A percentile compares a stretch with the other conserved stretches of the same genome.
These are phyloP conservation scores for Carex littledalei DNA, from an alignment of 176 grass and related monocot genomes.

Conservation along the genomic window DNA sequence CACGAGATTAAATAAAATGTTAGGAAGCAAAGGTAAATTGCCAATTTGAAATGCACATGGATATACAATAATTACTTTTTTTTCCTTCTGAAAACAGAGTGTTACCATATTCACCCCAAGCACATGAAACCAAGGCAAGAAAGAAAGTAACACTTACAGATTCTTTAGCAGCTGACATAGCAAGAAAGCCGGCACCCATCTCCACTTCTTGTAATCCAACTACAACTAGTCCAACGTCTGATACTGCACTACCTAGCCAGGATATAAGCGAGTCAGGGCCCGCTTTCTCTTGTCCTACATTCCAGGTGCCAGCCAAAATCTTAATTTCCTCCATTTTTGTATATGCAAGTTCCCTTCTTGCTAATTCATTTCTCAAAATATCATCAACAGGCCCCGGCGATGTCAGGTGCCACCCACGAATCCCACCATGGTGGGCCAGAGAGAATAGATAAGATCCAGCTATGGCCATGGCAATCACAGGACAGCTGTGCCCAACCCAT, in stretches of 20 bases:
- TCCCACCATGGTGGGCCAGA: slow-evolving; percentile 84
- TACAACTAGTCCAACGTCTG: slow-evolving; percentile 80
- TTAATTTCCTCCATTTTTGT: slow-evolving; percentile 90
- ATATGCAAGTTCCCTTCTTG: slow-evolving; percentile 66
- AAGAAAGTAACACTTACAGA: slow-evolving; percentile 47
- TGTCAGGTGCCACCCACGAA: slow-evolving; percentile 77
- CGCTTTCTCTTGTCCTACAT: slow-evolving; percentile 93
- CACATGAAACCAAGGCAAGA: background rate
- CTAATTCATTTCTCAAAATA: slow-evolving; percentile 66
- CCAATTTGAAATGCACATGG: background rate
- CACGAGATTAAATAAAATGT: background rate
- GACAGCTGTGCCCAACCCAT: slow-evolving; percentile 80
- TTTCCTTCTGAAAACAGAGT: background rate
- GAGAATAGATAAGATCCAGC: slow-evolving; percentile 75
- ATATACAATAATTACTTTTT: background rate
- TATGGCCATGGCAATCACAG: slow-evolving; percentile 80
- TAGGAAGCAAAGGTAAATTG: background rate
- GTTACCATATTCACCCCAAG: background rate
- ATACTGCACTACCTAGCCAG: slow-evolving; percentile 79
- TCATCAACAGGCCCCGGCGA: slow-evolving; percentile 87
- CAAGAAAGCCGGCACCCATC: slow-evolving; percentile 98
- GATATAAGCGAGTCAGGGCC: slow-evolving; percentile 61
- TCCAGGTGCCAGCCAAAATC: slow-evolving; percentile 93
- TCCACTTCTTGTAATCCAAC: slow-evolving; percentile 98
- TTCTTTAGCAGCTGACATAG: slow-evolving; percentile 98